These are phyloP conservation scores for Juncus inflexus DNA, from an alignment of 176 grass and related monocot genomes.

Conservation along the genomic window DNA sequence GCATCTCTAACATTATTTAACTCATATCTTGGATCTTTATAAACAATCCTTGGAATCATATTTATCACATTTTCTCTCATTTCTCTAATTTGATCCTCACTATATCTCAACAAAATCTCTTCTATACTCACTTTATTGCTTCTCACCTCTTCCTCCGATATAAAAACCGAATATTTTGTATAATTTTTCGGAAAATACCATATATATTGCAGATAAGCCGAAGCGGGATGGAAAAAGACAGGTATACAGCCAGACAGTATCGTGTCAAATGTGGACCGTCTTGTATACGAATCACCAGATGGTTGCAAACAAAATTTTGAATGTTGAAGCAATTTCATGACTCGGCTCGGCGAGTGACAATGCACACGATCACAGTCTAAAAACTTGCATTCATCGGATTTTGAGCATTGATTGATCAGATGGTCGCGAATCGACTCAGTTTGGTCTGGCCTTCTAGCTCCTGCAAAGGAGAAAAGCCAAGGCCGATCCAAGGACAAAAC, in stretches of 20 bases:
- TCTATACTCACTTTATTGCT: constrained; percentile 49
- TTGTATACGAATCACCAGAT: constrained; percentile 49
- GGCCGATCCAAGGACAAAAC: constrained; percentile 23
- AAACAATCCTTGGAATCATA: constrained; percentile 63
- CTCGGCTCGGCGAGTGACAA: constrained; percentile 32
- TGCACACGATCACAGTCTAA: constrained; percentile 36
- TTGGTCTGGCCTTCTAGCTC: constrained; percentile 24
- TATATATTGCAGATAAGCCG: constrained; percentile 42
- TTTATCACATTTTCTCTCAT: constrained; percentile 65
- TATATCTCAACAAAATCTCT: constrained; percentile 42
- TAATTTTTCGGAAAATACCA: constrained; percentile 49
- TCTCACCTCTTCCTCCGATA: constrained; percentile 39
- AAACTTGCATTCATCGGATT: constrained; percentile 33
- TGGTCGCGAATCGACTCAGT: constrained; percentile 42
- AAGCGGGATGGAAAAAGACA: constrained; percentile 55
- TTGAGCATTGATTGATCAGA: constrained; percentile 37
- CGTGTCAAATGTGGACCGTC: constrained; percentile 50
- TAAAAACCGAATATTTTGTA: constrained; percentile 39
- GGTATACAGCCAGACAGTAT: constrained; percentile 55
- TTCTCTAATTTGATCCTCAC: constrained; percentile 35
- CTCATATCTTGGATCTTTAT: constrained; percentile 45
- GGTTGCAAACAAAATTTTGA: constrained; percentile 61
- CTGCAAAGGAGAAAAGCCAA: constrained; percentile 49
- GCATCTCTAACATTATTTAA: constrained; percentile 44
- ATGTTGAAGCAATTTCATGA: constrained; percentile 37